phyloP scores from a whole-genome alignment of 352 stramenopile species.

The Globisporangium polare region DNA sequence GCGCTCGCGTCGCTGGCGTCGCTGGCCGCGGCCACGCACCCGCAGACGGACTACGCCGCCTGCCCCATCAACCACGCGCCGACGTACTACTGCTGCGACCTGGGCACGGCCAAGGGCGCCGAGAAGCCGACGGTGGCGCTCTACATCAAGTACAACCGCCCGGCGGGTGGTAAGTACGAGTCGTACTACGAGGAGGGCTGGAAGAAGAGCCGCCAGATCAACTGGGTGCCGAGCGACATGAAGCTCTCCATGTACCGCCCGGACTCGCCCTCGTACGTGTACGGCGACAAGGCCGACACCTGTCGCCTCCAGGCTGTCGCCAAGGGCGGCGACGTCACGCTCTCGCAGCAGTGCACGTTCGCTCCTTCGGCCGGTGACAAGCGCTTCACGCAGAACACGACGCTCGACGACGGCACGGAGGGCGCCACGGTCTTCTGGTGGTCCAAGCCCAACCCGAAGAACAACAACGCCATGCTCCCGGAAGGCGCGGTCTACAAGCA shows the following conservation, averaged over 20 bases:
- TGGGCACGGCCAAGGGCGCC: constrained; percentile 27
- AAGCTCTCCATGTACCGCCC: constrained; percentile 61
- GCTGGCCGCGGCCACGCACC: constrained; percentile 32
- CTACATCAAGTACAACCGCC: constrained; percentile 63
- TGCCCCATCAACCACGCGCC: constrained; percentile 59
- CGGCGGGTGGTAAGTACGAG: constrained; percentile 33
- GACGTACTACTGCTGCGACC: constrained; percentile 54
- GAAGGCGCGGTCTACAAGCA: constrained; percentile 39
- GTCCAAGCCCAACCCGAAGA: constrained; percentile 46
- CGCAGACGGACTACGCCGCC: constrained; percentile 52
- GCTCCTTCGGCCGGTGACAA: constrained; percentile 21
- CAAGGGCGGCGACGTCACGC: constrained; percentile 19
- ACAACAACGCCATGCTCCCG: constrained; percentile 72
- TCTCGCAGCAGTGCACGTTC: constrained; percentile 48
- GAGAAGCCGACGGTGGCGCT: constrained; percentile 31
- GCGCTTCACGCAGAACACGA: constrained; percentile 50
- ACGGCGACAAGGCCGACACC: constrained; percentile 38
- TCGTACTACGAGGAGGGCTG: constrained; percentile 68
- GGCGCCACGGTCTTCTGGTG: constrained; percentile 51
- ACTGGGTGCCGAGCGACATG: constrained; percentile 37
- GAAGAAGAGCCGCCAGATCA: constrained; percentile 56
- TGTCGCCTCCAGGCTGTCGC: constrained; percentile 43
- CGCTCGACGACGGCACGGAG: constrained; percentile 42
- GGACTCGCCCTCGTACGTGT: constrained; percentile 50
- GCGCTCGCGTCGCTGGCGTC: constrained; percentile 18